Evolutionary conservation across 208 protist genomes (phyloP).

Genomic region (Leishmania mexicana): DNA sequence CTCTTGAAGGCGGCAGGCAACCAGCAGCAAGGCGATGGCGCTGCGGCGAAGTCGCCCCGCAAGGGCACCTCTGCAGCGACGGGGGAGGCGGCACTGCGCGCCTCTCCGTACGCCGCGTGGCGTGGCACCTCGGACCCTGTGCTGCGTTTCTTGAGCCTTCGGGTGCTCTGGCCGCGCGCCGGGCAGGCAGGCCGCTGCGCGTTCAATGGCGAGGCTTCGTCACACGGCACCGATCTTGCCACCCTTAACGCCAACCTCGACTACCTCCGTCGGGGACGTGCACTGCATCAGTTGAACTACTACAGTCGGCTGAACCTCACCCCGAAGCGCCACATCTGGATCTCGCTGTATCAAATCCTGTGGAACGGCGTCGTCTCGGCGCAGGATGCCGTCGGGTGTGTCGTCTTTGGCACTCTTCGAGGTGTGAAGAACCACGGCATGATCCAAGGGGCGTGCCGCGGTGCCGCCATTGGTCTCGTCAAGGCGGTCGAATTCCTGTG

Average conservation of each 20-base stretch:
- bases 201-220: not conserved
- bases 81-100: constrained; percentile 15
- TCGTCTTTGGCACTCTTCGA: constrained; percentile 53
- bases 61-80: constrained; percentile 2
- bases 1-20: not conserved
- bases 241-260: constrained; percentile 59
- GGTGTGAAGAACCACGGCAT: constrained; percentile 28
- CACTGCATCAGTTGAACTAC: constrained; percentile 75
- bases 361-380: constrained; percentile 69
- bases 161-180: constrained; percentile 13
- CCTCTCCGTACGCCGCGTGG: constrained; percentile 24
- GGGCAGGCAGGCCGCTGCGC: not conserved
- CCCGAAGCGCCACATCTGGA: constrained; percentile 73
- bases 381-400: constrained; percentile 61
- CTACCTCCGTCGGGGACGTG: constrained; percentile 60
- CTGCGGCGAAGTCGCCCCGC: not conserved
- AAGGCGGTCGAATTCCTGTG: constrained; percentile 48
- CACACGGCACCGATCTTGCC: constrained; percentile 28
- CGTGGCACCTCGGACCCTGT: constrained; percentile 11
- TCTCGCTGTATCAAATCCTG: constrained; percentile 51
- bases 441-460: constrained; percentile 25
- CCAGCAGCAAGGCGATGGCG: not conserved
- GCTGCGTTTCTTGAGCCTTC: constrained; percentile 6
- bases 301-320: constrained; percentile 79
- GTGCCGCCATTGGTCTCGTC: constrained; percentile 16